Conservation (phyloP, 257 asterid species). For the Solanum gandarillasii region DNA sequence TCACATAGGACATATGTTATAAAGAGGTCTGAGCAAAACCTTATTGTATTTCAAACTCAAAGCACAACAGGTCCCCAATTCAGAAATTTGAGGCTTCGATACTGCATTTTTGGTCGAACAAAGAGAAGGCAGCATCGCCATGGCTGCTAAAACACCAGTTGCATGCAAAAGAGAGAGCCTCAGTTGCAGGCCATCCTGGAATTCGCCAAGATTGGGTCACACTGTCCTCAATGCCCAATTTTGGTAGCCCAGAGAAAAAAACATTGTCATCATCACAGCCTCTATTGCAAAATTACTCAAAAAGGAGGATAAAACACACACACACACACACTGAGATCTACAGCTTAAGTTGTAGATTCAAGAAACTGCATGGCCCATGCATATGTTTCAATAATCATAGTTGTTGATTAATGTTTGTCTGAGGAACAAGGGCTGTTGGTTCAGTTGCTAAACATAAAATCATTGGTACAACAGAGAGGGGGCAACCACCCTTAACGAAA, state of each 20-base stretch:
- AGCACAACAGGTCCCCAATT: background rate
- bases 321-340: background rate
- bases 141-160: conserved; percentile 10
- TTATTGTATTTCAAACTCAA: background rate
- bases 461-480: background rate
- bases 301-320: background rate
- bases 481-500: background rate
- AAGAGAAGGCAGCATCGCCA: background rate
- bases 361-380: background rate
- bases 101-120: background rate
- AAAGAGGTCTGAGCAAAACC: background rate
- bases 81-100: background rate
- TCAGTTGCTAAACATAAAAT: background rate
- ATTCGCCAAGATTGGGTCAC: background rate
- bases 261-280: background rate
- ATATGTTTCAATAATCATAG: background rate
- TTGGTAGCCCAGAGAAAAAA: background rate
- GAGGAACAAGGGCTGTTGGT: background rate
- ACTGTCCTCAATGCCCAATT: background rate
- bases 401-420: background rate
- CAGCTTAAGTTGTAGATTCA: background rate
- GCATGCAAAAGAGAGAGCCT: background rate
- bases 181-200: background rate
- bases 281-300: background rate
- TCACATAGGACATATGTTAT: background rate